Evolutionary conservation across 257 asterid genomes (phyloP), one percentile per base, ranked within the genome.

Genomic region (Solanum lycopersicoides): DNA sequence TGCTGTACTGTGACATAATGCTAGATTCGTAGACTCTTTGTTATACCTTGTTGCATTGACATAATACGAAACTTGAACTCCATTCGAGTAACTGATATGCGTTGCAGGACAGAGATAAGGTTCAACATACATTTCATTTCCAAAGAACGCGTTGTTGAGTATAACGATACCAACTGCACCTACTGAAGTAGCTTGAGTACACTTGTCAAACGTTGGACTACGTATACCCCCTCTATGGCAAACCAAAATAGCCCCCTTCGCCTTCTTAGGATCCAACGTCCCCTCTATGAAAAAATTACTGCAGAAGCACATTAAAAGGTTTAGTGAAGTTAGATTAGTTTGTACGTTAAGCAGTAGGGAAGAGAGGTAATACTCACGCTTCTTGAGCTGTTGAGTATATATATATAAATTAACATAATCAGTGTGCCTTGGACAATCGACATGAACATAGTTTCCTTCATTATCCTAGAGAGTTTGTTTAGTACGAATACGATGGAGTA

Each of bases 161-260:
- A 97, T 91, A 47, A 97, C 92, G 98, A 97, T 97, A 83, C 98
- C 99, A 4, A 90, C 97, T 6, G 99, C 99, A 56, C 98, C 98
- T 35, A 92, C 98, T 86, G 90, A 88, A 13, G 92, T 93, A 18
- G 98, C 96, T 87, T 97, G 95, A 85, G 88, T 91, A 44, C 99
- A 97, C 89, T 95, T 95, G 89, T 95, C 98, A 25, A 95, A 94
- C 34, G 96, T 87, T 4, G 95, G 94, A 80, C 89, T 96, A n/a
- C n/a, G n/a, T n/a, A n/a, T n/a, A 80, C 72, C 96, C 44, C 30
- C 30, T 28, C 30, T 1, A 28, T 28, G 30, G 30, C 30, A 28
- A 28, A 28, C 30, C 30, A 28, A 28, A 28, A 28, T 28, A 28
- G 30, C 30, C 30, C 30, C 30, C 30, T 28, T 28, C 30, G 30